phyloP scores from a whole-genome alignment of 495 filamentous ascomycete species.

The Penicillium silybi region DNA sequence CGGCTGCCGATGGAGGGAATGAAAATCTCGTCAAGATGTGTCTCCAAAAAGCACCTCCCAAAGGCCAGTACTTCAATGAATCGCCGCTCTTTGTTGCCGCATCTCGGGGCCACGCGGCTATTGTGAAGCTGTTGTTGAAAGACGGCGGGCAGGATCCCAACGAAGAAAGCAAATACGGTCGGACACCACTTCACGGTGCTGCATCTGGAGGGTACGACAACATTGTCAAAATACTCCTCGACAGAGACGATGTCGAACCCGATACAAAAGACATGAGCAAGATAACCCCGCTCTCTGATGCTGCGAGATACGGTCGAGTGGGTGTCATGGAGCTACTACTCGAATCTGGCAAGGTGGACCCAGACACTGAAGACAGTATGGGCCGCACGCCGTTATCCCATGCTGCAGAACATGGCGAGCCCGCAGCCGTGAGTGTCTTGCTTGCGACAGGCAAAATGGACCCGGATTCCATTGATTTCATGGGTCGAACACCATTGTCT shows the following conservation, averaged over 20 bases:
- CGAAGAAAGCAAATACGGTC: background rate
- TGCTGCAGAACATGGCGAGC: background rate
- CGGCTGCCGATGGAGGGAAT: background rate
- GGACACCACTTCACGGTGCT: background rate
- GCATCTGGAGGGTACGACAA: background rate
- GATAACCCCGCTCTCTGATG: background rate
- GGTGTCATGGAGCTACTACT: background rate
- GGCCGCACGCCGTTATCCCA: background rate
- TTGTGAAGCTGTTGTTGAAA: background rate
- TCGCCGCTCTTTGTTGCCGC: background rate
- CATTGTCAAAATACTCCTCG: background rate
- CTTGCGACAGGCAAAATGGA: background rate
- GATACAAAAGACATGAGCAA: background rate
- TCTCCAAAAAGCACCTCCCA: background rate
- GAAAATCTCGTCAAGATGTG: background rate
- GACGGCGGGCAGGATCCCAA: background rate
- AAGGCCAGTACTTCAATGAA: background rate
- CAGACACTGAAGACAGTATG: background rate
- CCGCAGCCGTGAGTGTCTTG: background rate
- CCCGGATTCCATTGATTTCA: background rate
- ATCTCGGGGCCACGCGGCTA: background rate
- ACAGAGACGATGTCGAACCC: background rate
- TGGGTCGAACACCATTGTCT: background rate
- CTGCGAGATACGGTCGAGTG: background rate
- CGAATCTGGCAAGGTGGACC: background rate